Percentiles rank a stretch among this genome's conserved stretches.
Conservation (phyloP, 2,329 filamentous ascomycete species). For the Amauroascus verrucosus region DNA sequence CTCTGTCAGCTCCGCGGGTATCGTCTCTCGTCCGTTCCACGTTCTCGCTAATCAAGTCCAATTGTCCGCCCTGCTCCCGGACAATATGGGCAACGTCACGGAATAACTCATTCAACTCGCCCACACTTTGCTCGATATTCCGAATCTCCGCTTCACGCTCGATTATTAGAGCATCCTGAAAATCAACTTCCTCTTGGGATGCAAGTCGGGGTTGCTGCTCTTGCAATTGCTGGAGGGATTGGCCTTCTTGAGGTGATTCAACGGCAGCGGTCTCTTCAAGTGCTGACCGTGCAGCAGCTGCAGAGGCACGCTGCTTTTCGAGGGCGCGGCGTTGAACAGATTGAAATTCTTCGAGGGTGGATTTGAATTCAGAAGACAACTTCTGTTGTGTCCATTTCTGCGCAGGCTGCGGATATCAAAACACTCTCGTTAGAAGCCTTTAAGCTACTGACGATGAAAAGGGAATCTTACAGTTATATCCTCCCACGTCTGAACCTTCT, state of each 20-base stretch:
- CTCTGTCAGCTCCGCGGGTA: conserved; percentile 73
- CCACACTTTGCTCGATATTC: conserved; percentile 93
- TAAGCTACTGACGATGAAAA: background rate
- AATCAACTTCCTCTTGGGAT: conserved; percentile 89
- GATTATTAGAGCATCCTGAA: conserved; percentile 89
- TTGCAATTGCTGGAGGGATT: conserved; percentile 61
- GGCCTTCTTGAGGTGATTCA: conserved; percentile 33
- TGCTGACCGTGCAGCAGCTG: conserved; percentile 70
- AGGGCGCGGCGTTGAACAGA: conserved; percentile 77
- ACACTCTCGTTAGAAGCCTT: background rate
- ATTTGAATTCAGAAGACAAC: conserved; percentile 83
- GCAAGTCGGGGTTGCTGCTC: conserved; percentile 72
- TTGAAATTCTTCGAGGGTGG: conserved; percentile 83
- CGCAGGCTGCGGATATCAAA: conserved; percentile 53
- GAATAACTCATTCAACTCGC: conserved; percentile 92
- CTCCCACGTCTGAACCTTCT: conserved; percentile 80
- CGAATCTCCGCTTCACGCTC: conserved; percentile 95
- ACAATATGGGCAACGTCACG: conserved; percentile 97
- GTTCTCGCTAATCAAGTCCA: conserved; percentile 81
- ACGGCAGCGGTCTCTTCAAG: conserved; percentile 49
- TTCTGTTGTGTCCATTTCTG: conserved; percentile 97
- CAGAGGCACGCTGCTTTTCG: conserved; percentile 83
- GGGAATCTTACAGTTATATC: conserved; percentile 58
- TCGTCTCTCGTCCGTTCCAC: conserved; percentile 73
- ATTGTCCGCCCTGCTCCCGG: conserved; percentile 77